These are phyloP conservation scores for Sphagnurus paluster DNA, from an alignment of 1,284 basidiomycete species.

Conservation along the genomic window DNA sequence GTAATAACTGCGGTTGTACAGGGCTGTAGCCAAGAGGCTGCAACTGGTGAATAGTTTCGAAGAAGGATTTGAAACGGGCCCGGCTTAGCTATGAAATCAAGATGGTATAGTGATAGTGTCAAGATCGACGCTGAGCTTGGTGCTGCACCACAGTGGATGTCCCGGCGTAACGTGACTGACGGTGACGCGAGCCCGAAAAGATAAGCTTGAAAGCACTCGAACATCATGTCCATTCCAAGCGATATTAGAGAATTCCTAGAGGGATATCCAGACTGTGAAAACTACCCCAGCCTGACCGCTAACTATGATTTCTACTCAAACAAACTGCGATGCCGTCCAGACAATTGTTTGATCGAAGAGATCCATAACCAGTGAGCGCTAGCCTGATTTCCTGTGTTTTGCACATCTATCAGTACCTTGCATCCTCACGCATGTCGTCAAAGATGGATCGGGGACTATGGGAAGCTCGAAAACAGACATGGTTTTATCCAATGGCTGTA, in stretches of 20 bases:
- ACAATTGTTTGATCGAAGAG: conserved; percentile 61
- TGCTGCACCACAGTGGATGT: no score
- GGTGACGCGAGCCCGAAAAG: no score
- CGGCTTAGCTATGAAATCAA: no score
- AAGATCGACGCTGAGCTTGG: no score
- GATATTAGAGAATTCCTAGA: conserved; percentile 66
- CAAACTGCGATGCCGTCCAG: conserved; percentile 56
- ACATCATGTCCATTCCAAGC: conserved; percentile 36
- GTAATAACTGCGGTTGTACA: no score
- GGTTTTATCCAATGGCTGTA: conserved; percentile 77
- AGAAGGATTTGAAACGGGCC: no score
- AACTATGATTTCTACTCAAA: conserved; percentile 72
- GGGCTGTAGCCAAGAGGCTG: no score
- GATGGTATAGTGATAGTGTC: no score
- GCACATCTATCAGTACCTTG: conserved; percentile 7
- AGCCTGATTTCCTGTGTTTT: conserved; percentile 4
- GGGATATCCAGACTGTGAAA: conserved; percentile 50
- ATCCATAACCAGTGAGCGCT: conserved; percentile 62
- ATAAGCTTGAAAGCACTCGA: no score
- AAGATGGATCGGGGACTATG: conserved; percentile 66
- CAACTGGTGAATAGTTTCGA: no score
- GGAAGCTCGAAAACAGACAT: conserved; percentile 67
- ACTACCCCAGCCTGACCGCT: conserved; percentile 38
- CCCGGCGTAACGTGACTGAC: no score
- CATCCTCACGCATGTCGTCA: conserved; percentile 1